Conservation (phyloP, 306 rosid genomes). For the Myrica gale region DNA sequence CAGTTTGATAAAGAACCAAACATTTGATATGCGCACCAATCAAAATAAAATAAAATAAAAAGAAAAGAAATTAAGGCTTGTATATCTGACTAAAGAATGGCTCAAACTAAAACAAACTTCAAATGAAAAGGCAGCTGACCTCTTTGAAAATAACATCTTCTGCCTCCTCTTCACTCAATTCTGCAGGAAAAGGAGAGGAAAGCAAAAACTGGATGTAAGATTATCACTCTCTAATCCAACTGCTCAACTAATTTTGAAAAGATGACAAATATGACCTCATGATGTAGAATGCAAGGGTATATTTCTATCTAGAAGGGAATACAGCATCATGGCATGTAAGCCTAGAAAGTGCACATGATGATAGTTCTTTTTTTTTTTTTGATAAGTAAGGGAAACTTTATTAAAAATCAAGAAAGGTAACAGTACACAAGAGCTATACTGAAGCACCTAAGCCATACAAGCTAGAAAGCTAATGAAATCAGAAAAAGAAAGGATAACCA, state of each 20-base stretch:
- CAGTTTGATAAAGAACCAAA: background rate
- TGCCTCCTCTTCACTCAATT: constrained; percentile 81
- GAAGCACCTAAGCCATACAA: too few relatives aligned
- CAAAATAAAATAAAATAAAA: background rate
- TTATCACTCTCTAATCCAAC: constrained; percentile 18
- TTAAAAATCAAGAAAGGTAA: too few relatives aligned
- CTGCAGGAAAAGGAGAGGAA: constrained; percentile 53
- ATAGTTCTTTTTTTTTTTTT: too few relatives aligned
- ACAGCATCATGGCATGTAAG: background rate
- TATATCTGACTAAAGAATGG: constrained; percentile 19
- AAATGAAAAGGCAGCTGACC: constrained; percentile 48
- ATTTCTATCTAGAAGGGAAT: too few relatives aligned
- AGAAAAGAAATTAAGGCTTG: constrained; percentile 11
- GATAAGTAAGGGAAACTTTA: too few relatives aligned
- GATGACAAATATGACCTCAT: constrained; percentile 9
- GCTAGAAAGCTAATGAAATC: too few relatives aligned
- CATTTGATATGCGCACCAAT: too few relatives aligned
- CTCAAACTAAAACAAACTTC: constrained; percentile 13
- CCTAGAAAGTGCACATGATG: background rate
- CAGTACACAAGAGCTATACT: too few relatives aligned
- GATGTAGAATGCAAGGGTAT: background rate
- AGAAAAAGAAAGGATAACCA: too few relatives aligned
- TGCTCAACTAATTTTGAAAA: constrained; percentile 9
- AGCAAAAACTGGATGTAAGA: constrained; percentile 19
- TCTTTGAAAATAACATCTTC: constrained; percentile 87